Evolutionary conservation across 2,329 filamentous ascomycete species (phyloP).

Genomic region (Paecilomyces variotii): DNA sequence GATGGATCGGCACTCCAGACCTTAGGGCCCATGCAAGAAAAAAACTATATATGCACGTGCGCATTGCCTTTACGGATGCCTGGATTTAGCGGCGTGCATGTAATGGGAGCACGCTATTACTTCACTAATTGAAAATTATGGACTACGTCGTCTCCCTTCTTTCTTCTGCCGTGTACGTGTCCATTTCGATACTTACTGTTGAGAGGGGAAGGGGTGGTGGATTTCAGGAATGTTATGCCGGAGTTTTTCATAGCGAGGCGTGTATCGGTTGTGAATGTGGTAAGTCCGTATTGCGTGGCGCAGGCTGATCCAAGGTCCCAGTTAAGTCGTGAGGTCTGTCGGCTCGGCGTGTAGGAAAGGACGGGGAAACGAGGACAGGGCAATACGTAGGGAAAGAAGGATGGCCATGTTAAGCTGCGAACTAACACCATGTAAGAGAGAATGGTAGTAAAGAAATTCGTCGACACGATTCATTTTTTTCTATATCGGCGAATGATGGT

Average conservation of each 20-base stretch:
- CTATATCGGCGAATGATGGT: slow-evolving; percentile 7
- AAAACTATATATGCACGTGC: neutral
- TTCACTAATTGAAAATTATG: neutral
- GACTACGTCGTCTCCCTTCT: neutral
- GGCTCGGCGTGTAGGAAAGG: neutral
- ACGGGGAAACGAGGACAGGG: neutral
- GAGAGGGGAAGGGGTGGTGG: too few species aligned
- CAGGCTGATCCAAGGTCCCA: neutral
- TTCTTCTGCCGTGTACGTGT: neutral
- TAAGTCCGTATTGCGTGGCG: neutral
- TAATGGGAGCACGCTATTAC: neutral
- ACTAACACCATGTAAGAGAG: neutral
- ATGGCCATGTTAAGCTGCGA: too few species aligned
- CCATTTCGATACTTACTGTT: neutral
- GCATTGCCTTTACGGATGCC: neutral
- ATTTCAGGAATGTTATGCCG: neutral
- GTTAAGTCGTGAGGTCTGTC: neutral
- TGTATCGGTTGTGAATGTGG: neutral
- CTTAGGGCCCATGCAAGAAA: neutral
- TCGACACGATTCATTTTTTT: slow-evolving; percentile 7
- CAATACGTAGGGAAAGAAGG: neutral
- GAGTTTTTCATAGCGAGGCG: neutral
- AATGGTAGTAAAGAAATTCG: slow-evolving; percentile 2
- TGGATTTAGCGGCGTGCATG: neutral
- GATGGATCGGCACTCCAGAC: neutral